Base-by-base conservation (phyloP, 2,329 filamentous ascomycete species). In the Fusarium lyarnte region DNA sequence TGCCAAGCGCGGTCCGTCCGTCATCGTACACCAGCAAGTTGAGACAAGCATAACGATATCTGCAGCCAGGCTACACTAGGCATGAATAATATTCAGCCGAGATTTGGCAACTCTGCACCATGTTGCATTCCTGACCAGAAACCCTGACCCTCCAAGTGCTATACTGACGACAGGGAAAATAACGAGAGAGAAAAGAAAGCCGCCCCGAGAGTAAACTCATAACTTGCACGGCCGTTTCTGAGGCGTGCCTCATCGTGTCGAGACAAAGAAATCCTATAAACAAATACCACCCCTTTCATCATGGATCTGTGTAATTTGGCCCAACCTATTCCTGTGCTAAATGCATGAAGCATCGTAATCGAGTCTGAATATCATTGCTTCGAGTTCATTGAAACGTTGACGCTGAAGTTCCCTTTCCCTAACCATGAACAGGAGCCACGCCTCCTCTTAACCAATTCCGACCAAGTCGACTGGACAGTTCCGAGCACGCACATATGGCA, bases 1-100 rank as follows among this genome's bases (percentile, higher is more conserved):
- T 76, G 64, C 76, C 71, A 78, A 73, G 55, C 33, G 52, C 59
- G 62, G 57, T 62, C 75, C 68, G 46, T 72, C 75, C 68, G 53
- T 72, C 67, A 69, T 71, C 71, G 61, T 77, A 74, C 73, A 76
- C 73, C 75, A 74, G 73, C 60, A 52, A 63, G n/a, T 73, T 63
- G 73, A 73, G 55, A 72, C 67, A 72, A 70, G 58, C 68, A 70
- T 70, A 70, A 66, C 59, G 65, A 67, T 74, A 73, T 74, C 70
- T 77, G 75, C 70, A 74, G 42, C 63, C 73, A 75, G 69, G 63
- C 73, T 72, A 71, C 55, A 70, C 59, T 46, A 63, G 43, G 57
- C 58, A 55, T 59, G 54, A 59, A 38, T 33, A 49, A 49, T 43
- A 43, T 55, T 58, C 49, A 36, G 52, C 53, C 60, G 23, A 42